Conservation (phyloP, 768 basidiomycete species). For the Tulasnella sp. region DNA sequence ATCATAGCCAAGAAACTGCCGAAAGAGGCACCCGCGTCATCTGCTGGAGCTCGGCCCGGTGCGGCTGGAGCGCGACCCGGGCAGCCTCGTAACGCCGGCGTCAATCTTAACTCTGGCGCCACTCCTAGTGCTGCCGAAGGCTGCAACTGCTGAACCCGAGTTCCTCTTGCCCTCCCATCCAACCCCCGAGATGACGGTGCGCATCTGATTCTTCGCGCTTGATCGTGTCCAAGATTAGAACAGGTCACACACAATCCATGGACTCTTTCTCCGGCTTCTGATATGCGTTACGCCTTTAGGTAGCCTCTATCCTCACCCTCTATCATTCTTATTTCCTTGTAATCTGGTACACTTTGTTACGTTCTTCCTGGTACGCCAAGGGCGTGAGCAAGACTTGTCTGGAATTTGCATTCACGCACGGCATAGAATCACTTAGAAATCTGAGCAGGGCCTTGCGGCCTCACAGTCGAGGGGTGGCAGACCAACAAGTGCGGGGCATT, state of each 20-base stretch:
- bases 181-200: background rate
- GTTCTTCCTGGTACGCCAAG: background rate
- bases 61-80: constrained; percentile 50
- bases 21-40: constrained; percentile 67
- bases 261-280: background rate
- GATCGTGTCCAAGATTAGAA: background rate
- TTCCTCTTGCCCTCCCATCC: background rate
- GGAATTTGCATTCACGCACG: background rate
- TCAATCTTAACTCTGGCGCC: constrained; percentile 76
- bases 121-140: constrained; percentile 46
- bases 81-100: constrained; percentile 50
- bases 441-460: too few species aligned
- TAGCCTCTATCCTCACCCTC: background rate
- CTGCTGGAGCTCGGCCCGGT: constrained; percentile 47
- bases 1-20: constrained; percentile 79
- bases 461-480: background rate
- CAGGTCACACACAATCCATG: too few species aligned
- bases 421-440: background rate
- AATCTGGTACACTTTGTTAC: background rate
- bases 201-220: background rate
- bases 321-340: constrained; percentile 6
- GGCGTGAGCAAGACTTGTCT: background rate
- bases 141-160: constrained; percentile 65
- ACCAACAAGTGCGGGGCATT: background rate
- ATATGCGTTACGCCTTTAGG: background rate